Conservation (phyloP, 495 filamentous ascomycete species). For the Talaromyces proteolyticus region DNA sequence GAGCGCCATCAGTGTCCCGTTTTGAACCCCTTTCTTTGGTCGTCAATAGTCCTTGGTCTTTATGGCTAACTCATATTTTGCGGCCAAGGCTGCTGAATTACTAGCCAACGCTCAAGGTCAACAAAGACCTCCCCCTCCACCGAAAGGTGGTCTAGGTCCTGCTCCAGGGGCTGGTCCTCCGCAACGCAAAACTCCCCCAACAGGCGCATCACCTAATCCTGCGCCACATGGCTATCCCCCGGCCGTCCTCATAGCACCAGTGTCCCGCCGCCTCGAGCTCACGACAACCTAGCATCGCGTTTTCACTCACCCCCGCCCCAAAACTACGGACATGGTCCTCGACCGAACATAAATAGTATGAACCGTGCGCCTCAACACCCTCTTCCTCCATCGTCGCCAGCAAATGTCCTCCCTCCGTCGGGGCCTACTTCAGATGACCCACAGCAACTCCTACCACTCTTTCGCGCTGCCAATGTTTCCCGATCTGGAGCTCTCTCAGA, state of each 20-base stretch:
- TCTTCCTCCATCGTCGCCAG: conserved; percentile 39
- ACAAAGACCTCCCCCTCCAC: conserved; percentile 21
- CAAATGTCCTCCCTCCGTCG: conserved; percentile 43
- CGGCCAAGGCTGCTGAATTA: conserved; percentile 2
- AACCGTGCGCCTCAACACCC: conserved; percentile 49
- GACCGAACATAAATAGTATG: conserved; percentile 37
- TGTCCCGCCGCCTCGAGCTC: conserved; percentile 13
- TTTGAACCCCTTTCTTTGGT: conserved; percentile 3
- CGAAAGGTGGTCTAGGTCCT: conserved; percentile 21
- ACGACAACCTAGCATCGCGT: conserved; percentile 29
- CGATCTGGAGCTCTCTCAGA: conserved; percentile 80
- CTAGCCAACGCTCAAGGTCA: background rate
- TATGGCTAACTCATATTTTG: background rate
- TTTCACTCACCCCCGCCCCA: conserved; percentile 51
- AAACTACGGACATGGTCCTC: conserved; percentile 55
- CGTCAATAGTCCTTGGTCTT: background rate
- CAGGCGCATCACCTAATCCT: conserved; percentile 22
- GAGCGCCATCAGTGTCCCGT: too few species aligned
- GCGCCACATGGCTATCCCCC: conserved; percentile 23
- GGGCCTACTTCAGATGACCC: conserved; percentile 58
- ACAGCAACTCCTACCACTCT: conserved; percentile 68
- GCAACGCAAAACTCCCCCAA: conserved; percentile 20
- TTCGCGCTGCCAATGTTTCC: conserved; percentile 83
- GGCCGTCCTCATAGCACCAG: conserved; percentile 20
- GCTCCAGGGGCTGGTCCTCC: conserved; percentile 23